phyloP scores from a whole-genome alignment of 2,329 filamentous ascomycete genomes.

The Beauveria sp. region DNA sequence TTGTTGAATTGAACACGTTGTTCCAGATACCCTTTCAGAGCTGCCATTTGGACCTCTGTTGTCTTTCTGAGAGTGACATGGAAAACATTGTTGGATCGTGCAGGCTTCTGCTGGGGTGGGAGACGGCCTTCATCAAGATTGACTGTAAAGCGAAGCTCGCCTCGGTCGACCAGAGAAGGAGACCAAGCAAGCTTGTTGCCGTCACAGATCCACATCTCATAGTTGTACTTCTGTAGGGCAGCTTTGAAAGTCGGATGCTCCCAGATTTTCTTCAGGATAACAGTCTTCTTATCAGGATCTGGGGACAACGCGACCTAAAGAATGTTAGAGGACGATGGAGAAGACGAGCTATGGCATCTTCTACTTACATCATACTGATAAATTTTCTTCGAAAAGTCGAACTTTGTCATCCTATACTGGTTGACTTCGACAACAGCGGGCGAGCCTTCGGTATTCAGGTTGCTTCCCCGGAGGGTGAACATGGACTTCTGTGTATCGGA shows the following conservation, averaged over 20 bases:
- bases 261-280: constrained; percentile 72
- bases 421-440: constrained; percentile 57
- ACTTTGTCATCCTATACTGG: constrained; percentile 59
- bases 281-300: constrained; percentile 51
- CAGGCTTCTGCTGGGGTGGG: constrained; percentile 21
- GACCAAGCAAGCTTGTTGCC: constrained; percentile 80
- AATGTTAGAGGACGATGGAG: too few species aligned
- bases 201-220: constrained; percentile 62
- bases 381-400: constrained; percentile 52
- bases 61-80: constrained; percentile 57
- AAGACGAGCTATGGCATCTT: too few species aligned
- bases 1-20: constrained; percentile 54
- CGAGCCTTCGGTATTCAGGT: constrained; percentile 51
- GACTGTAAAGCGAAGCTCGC: constrained; percentile 51
- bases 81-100: constrained; percentile 40
- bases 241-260: constrained; percentile 51
- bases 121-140: constrained; percentile 64
- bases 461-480: constrained; percentile 27
- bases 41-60: constrained; percentile 59
- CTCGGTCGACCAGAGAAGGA: constrained; percentile 31
- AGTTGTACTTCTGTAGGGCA: constrained; percentile 40
- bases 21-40: constrained; percentile 59
- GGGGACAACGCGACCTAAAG: constrained; percentile 57
- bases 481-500: constrained; percentile 25
- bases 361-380: constrained; percentile 78